Conservation (phyloP, 2,329 filamentous ascomycete genomes). For the Alternaria metachromatica region DNA sequence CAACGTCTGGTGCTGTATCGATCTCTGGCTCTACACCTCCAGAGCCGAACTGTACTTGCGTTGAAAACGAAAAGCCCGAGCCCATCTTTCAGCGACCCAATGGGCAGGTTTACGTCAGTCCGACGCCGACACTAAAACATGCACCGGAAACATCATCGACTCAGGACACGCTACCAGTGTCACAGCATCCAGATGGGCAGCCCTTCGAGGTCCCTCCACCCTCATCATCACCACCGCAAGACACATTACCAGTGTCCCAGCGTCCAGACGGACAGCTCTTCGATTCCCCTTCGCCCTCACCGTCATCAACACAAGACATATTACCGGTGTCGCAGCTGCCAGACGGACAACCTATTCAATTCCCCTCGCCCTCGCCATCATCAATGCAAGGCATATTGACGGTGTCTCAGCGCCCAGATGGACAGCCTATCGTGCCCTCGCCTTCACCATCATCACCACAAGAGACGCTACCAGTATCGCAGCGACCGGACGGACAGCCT, state of each 20-base stretch:
- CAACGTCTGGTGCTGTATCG: conserved; percentile 1
- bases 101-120: background rate
- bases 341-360: background rate
- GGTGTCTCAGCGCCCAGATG: background rate
- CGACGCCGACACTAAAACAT: background rate
- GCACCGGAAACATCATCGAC: background rate
- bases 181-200: background rate
- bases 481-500: background rate
- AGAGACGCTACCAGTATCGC: background rate
- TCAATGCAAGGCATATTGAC: background rate
- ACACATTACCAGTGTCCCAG: background rate
- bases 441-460: background rate
- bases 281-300: background rate
- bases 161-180: background rate
- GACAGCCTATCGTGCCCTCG: background rate
- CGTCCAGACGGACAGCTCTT: background rate
- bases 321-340: background rate
- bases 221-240: background rate
- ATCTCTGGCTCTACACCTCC: background rate
- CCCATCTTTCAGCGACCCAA: background rate
- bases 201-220: background rate
- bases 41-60: background rate
- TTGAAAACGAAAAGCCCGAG: background rate
- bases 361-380: background rate
- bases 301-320: background rate